Evolutionary conservation across 2,329 filamentous ascomycete genomes (phyloP).

Genomic region (Cucurbitaria berberidis): DNA sequence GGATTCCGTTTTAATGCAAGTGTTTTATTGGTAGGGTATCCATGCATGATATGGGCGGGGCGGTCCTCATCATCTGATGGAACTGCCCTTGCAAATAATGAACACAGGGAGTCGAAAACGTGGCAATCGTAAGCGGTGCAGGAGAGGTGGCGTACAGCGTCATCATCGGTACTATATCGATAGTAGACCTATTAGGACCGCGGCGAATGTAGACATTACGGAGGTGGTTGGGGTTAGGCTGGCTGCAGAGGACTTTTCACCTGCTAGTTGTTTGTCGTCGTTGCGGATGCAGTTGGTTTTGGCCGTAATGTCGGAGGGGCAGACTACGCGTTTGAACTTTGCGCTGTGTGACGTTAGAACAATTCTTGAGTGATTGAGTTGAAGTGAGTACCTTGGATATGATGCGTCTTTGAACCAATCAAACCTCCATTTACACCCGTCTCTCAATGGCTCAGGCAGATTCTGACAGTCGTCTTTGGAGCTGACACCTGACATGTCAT

Average conservation of each 20-base stretch:
- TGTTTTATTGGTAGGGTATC: slow-evolving; percentile 40
- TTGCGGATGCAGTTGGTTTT: slow-evolving; percentile 42
- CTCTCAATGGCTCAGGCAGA: slow-evolving; percentile 35
- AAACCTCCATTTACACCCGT: slow-evolving; percentile 44
- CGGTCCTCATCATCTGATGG: slow-evolving; percentile 33
- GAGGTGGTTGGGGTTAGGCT: slow-evolving; percentile 18
- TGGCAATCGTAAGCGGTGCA: slow-evolving; percentile 30
- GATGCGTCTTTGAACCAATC: slow-evolving; percentile 45
- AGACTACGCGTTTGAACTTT: slow-evolving; percentile 46
- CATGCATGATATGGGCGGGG: slow-evolving; percentile 38
- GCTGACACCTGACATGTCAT: slow-evolving; percentile 33
- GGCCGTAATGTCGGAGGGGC: slow-evolving; percentile 42
- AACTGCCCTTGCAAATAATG: slow-evolving; percentile 14
- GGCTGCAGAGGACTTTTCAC: slow-evolving; percentile 19
- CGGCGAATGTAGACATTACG: slow-evolving; percentile 20
- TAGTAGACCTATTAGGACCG: slow-evolving; percentile 27
- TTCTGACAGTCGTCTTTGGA: slow-evolving; percentile 42
- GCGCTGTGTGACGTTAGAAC: slow-evolving; percentile 40
- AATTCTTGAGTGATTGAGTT: slow-evolving; percentile 3
- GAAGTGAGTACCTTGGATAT: slow-evolving; percentile 39
- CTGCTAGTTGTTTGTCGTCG: slow-evolving; percentile 37
- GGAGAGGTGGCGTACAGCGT: slow-evolving; percentile 25
- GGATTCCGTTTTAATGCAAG: slow-evolving; percentile 16
- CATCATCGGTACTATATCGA: slow-evolving; percentile 34
- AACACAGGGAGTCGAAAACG: slow-evolving; percentile 22